phyloP scores from a whole-genome alignment of 768 basidiomycete species.

The Boletus subparvulus region DNA sequence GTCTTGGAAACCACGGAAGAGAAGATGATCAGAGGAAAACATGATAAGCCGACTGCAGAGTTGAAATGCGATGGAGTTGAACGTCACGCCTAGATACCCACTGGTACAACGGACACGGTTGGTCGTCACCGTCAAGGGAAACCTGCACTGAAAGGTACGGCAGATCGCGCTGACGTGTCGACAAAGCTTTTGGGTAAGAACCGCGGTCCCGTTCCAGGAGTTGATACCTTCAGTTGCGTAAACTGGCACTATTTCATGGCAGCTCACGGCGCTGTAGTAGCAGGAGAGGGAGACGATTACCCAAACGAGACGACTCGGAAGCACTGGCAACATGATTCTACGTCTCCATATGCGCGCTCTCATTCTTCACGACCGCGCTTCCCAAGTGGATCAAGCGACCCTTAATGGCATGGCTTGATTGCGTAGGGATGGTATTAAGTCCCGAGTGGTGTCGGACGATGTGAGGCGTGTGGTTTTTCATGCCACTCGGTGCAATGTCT shows the following conservation, averaged over 20 bases:
- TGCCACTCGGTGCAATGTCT: constrained; percentile 60
- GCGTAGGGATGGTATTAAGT: constrained; percentile 68
- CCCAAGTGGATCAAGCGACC: constrained; percentile 59
- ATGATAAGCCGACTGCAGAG: not conserved
- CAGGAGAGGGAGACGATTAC: too few species aligned
- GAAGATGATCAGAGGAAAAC: constrained; percentile 11
- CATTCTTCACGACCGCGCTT: constrained; percentile 20
- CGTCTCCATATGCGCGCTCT: too few species aligned
- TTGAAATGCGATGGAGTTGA: not conserved
- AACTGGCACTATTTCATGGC: not conserved
- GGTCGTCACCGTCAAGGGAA: not conserved
- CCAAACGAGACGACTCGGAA: too few species aligned
- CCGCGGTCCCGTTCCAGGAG: not conserved
- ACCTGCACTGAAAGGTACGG: too few species aligned
- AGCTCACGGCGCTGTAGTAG: not conserved
- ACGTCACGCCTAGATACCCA: not conserved
- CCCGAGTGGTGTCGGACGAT: constrained; percentile 80
- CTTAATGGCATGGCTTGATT: constrained; percentile 64
- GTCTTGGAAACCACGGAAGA: constrained; percentile 9
- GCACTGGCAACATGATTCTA: too few species aligned
- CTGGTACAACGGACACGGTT: not conserved
- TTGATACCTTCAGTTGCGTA: not conserved
- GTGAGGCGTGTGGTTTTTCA: constrained; percentile 74
- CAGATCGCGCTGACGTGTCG: too few species aligned
- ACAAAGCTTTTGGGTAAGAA: too few species aligned